These are phyloP conservation scores for Lagenidium sp. DNA, from an alignment of 352 stramenopile genomes.

Conservation along the genomic window DNA sequence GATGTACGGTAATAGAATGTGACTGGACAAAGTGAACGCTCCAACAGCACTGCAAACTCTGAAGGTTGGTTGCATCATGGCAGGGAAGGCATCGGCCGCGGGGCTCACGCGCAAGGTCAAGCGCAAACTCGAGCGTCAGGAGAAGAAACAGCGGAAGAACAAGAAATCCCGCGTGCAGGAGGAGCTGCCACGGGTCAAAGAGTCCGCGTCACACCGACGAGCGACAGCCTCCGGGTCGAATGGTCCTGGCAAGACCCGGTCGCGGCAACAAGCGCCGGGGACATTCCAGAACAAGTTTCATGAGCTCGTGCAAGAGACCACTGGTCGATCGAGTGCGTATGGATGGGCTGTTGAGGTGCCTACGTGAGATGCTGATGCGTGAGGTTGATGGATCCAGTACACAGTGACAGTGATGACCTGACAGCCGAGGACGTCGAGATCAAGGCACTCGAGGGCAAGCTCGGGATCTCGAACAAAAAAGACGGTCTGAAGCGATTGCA, in stretches of 20 bases:
- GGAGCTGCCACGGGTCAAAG: slow-evolving; percentile 3
- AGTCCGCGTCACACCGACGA: slow-evolving; percentile 4
- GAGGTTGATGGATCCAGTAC: too few species aligned
- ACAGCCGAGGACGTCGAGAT: slow-evolving; percentile 52
- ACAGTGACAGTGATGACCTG: slow-evolving; percentile 16
- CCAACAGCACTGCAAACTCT: too few species aligned
- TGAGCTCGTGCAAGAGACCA: slow-evolving; percentile 64
- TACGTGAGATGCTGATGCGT: too few species aligned
- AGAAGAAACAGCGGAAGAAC: slow-evolving; percentile 70
- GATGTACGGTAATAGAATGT: too few species aligned
- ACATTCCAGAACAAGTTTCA: slow-evolving; percentile 70
- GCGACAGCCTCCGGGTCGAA: slow-evolving; percentile 3
- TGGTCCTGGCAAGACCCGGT: slow-evolving; percentile 3
- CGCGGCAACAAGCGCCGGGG: slow-evolving; percentile 2
- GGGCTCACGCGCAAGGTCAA: slow-evolving; percentile 59
- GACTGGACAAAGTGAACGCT: too few species aligned
- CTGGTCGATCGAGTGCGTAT: slow-evolving; percentile 22
- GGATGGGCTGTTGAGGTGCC: too few species aligned
- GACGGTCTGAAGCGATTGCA: slow-evolving; percentile 54
- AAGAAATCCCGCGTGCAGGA: slow-evolving; percentile 34
- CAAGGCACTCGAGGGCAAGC: slow-evolving; percentile 61
- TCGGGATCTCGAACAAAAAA: slow-evolving; percentile 43
- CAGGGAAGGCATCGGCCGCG: slow-evolving; percentile 14
- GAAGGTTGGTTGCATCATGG: too few species aligned
- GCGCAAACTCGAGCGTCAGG: slow-evolving; percentile 64